phyloP scores from a whole-genome alignment of 345 rosid species.

The Sisymbrium altissimum region DNA sequence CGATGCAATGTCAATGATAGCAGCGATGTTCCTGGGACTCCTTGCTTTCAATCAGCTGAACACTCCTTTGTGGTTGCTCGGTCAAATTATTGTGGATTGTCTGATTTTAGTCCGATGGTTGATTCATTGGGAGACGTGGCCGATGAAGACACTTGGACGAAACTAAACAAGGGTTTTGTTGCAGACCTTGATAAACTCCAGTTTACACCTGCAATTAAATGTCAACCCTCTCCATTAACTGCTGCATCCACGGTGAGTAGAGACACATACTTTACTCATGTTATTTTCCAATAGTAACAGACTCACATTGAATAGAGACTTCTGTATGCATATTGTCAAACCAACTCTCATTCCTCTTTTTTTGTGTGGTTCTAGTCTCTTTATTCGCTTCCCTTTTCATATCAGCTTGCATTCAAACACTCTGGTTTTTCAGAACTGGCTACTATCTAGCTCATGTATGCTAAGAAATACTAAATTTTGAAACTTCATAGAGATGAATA shows the following conservation, averaged over 20 bases:
- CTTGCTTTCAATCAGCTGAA: conserved; percentile 57
- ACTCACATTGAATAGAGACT: background rate
- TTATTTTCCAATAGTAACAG: background rate
- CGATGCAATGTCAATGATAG: conserved; percentile 42
- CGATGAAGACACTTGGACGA: conserved; percentile 93
- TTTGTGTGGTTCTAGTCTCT: conserved; percentile 3
- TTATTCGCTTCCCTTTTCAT: background rate
- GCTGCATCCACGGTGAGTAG: conserved; percentile 58
- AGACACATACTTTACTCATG: conserved; percentile 10
- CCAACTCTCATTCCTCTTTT: background rate
- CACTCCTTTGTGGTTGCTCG: conserved; percentile 67
- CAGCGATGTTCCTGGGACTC: conserved; percentile 54
- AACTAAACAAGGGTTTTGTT: conserved; percentile 81
- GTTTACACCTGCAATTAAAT: conserved; percentile 69
- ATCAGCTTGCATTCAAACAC: background rate
- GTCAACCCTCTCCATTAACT: conserved; percentile 55
- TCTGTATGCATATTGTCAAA: background rate
- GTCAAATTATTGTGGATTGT: conserved; percentile 58
- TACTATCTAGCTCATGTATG: conserved; percentile 8
- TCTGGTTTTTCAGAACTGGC: background rate
- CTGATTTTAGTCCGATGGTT: conserved; percentile 81
- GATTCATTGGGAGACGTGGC: conserved; percentile 72
- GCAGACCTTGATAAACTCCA: conserved; percentile 80
- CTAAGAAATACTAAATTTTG: background rate
- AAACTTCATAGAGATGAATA: conserved; percentile 5